Base-by-base conservation (phyloP, 495 filamentous ascomycete genomes). In the Trichoderma virens region DNA sequence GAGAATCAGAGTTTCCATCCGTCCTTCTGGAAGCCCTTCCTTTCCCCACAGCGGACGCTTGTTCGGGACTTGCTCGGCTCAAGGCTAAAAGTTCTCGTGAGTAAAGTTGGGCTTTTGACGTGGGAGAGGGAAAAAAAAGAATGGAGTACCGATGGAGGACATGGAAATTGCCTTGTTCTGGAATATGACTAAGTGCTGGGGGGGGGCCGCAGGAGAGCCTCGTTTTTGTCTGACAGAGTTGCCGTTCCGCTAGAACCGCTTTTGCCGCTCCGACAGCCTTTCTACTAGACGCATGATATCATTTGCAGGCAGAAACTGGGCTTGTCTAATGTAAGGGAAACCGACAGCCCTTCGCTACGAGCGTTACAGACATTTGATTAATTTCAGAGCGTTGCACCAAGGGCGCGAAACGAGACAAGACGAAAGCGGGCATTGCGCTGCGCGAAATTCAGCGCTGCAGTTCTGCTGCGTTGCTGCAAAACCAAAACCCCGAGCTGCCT, bases 21-120 rank as follows among this genome's bases (percentile, higher is more conserved):
- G 25, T 27, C 51, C 8, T 56, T 56, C 51, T 56, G 16, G 51
- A 56, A 56, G 51, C 51, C 18, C 51, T 56, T 25, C 25, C n/a
- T n/a, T 56, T 56, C 51, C 51, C 51, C 51, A 56, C 51, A 56
- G 5, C 51, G 51, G 51, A 7, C 51, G 51, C 51, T 30, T 56
- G 7, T 56, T 41, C 51, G 51, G 51, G 13, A 28, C 27, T 23
- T 56, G 51, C 51, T 56, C 43, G 51, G 51, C 51, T 30, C 8
- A 51, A 20, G 18, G 18, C 38, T 9, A 2, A 9, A 41, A 16
- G 18, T 3, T 8, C 1, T 41, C 38, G 38, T 41, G n/a, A n/a
- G n/a, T n/a, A n/a, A n/a, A n/a, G n/a, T n/a, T n/a, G n/a, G n/a
- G n/a, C n/a, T n/a, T n/a, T n/a, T n/a, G n/a, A n/a, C n/a, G n/a